A percentile compares a stretch with the other conserved stretches of the same genome.
Evolutionary conservation across 1,284 basidiomycete species (phyloP).

Genomic region (Cronartium quercuum): DNA sequence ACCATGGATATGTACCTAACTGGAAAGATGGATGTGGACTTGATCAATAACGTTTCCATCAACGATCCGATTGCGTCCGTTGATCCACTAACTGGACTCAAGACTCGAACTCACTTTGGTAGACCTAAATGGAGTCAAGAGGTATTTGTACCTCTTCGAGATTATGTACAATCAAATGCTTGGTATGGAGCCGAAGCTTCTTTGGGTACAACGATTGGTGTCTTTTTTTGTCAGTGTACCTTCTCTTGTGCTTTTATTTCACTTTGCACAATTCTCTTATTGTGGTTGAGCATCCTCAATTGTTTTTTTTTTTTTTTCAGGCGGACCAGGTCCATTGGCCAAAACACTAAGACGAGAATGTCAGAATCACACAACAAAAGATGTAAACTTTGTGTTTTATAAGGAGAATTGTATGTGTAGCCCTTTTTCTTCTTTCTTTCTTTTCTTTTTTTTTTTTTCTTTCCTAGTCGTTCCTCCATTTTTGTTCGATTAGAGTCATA

Average conservation of each 20-base stretch:
- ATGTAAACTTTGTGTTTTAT: constrained; percentile 67
- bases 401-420: constrained; percentile 54
- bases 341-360: constrained; percentile 67
- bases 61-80: constrained; percentile 59
- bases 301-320: not conserved
- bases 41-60: constrained; percentile 81
- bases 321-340: constrained; percentile 59
- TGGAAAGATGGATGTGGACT: constrained; percentile 72
- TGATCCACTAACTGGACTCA: constrained; percentile 75
- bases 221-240: constrained; percentile 47
- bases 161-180: constrained; percentile 5
- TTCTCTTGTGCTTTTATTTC: not conserved
- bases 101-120: constrained; percentile 76
- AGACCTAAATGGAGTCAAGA: constrained; percentile 70
- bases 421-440: not conserved
- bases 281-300: not conserved
- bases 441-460: no score
- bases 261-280: not conserved
- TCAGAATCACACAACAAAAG: constrained; percentile 55
- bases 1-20: constrained; percentile 84
- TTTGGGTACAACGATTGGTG: constrained; percentile 70
- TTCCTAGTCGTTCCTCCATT: no score
- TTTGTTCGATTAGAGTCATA: no score
- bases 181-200: constrained; percentile 9
- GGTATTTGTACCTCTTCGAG: constrained; percentile 22